Evolutionary conservation across 2,329 filamentous ascomycete genomes (phyloP).

Genomic region (Epichloe scottii): DNA sequence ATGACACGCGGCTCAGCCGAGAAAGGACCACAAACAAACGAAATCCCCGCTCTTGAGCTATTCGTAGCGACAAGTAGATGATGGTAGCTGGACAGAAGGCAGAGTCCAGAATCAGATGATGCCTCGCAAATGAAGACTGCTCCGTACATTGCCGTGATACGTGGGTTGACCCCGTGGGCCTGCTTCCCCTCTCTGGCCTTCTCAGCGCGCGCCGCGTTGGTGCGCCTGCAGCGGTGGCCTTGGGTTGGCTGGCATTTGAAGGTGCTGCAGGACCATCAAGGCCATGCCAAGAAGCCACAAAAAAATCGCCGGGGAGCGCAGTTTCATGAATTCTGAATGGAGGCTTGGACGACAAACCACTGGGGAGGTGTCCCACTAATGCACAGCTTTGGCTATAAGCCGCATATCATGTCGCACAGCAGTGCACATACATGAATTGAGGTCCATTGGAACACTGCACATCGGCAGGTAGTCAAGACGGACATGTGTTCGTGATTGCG

Average conservation of each 20-base stretch:
- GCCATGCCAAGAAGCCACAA: no score
- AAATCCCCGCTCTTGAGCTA: background rate
- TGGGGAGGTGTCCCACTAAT: background rate
- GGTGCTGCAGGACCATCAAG: conserved; percentile 7
- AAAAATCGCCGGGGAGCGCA: no score
- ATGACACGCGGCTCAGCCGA: conserved; percentile 4
- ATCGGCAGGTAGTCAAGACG: background rate
- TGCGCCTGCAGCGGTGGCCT: conserved; percentile 2
- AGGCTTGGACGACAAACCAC: background rate
- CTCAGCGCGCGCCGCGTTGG: conserved; percentile 3
- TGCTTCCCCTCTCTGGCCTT: conserved; percentile 5
- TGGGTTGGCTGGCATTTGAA: conserved; percentile 7
- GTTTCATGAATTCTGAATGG: background rate
- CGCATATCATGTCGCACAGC: background rate
- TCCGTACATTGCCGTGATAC: conserved; percentile 1
- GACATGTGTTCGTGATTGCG: background rate
- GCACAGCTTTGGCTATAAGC: background rate
- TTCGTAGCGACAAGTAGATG: background rate
- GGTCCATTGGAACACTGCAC: background rate
- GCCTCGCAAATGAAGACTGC: background rate
- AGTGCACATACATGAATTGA: background rate
- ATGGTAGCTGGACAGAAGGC: background rate
- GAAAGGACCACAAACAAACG: background rate
- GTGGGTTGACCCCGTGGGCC: conserved; percentile 4
- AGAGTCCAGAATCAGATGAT: background rate